phyloP scores from a whole-genome alignment of 2,329 filamentous ascomycete genomes.

The Phaeophleospora eucalypticola region DNA sequence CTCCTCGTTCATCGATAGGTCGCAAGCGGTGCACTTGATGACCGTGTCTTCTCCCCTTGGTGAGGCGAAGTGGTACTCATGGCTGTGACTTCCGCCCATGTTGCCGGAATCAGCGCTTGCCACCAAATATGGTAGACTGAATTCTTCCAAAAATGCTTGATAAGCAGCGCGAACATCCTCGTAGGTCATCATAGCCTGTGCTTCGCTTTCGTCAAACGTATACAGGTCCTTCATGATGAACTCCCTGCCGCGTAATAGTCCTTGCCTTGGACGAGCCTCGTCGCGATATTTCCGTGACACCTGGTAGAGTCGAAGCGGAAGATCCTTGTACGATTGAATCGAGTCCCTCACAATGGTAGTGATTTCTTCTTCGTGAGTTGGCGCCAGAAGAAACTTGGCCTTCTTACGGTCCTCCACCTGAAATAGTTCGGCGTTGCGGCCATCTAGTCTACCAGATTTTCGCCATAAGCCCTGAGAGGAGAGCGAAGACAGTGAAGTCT shows the following conservation, averaged over 20 bases:
- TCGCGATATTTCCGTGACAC: slow-evolving; percentile 93
- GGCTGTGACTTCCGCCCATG: slow-evolving; percentile 88
- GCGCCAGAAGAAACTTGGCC: slow-evolving; percentile 70
- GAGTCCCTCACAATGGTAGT: slow-evolving; percentile 71
- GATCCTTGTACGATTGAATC: slow-evolving; percentile 75
- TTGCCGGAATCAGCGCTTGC: slow-evolving; percentile 91
- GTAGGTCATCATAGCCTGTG: slow-evolving; percentile 77
- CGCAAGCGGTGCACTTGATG: slow-evolving; percentile 68
- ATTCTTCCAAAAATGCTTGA: slow-evolving; percentile 69
- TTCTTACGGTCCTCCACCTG: slow-evolving; percentile 75
- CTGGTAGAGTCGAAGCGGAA: slow-evolving; percentile 86
- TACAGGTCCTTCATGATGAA: slow-evolving; percentile 99
- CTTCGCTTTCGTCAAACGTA: slow-evolving; percentile 72
- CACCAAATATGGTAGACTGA: slow-evolving; percentile 78
- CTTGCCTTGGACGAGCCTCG: slow-evolving; percentile 82
- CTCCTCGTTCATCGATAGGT: slow-evolving; percentile 82
- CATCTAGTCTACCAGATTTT: slow-evolving; percentile 72
- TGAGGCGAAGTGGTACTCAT: slow-evolving; percentile 87
- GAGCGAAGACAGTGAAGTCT: slow-evolving; percentile 76
- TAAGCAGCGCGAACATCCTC: slow-evolving; percentile 70
- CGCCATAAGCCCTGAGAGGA: slow-evolving; percentile 82
- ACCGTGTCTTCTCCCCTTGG: slow-evolving; percentile 80
- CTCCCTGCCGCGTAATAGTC: slow-evolving; percentile 80
- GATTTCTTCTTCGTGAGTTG: slow-evolving; percentile 96
- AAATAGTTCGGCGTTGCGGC: slow-evolving; percentile 60